phyloP scores from a whole-genome alignment of 805 yeast genomes.

The Wickerhamiella hasegawae region DNA sequence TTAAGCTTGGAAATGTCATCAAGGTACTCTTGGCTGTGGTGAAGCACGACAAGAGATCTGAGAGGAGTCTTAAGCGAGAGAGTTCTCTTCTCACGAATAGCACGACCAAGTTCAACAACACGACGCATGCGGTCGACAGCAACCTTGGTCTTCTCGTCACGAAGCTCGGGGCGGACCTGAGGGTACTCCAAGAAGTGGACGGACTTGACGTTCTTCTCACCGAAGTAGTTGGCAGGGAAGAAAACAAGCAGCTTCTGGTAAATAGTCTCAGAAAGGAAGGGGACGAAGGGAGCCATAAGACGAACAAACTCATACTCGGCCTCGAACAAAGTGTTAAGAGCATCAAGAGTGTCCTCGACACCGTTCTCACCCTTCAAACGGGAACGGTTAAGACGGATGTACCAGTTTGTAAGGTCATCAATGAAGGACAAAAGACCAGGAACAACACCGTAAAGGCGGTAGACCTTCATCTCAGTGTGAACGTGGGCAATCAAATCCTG shows the following conservation, averaged over 20 bases:
- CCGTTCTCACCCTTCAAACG: conserved; percentile 95
- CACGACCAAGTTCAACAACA: conserved; percentile 92
- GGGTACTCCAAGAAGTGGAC: conserved; percentile 95
- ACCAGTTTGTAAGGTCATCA: conserved; percentile 96
- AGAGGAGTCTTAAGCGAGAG: conserved; percentile 92
- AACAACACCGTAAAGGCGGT: conserved; percentile 89
- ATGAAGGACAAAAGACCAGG: conserved; percentile 78
- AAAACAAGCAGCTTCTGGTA: conserved; percentile 55
- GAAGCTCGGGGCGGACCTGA: conserved; percentile 57
- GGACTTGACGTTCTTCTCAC: conserved; percentile 47
- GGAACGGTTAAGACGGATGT: conserved; percentile 93
- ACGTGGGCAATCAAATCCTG: conserved; percentile 79
- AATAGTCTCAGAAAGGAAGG: conserved; percentile 82
- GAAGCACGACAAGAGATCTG: conserved; percentile 71
- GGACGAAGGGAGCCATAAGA: conserved; percentile 99
- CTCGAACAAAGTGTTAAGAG: conserved; percentile 81
- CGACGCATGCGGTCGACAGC: conserved; percentile 93
- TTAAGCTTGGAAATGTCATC: conserved; percentile 64
- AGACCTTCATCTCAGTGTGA: conserved; percentile 77
- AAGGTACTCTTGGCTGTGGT: conserved; percentile 59
- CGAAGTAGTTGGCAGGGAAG: conserved; percentile 30
- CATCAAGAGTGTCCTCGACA: conserved; percentile 64
- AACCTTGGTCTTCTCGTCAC: conserved; percentile 67
- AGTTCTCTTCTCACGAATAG: conserved; percentile 87
- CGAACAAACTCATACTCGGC: conserved; percentile 76